Conservation (phyloP, 805 yeast species). For the Monosporozyma unispora region DNA sequence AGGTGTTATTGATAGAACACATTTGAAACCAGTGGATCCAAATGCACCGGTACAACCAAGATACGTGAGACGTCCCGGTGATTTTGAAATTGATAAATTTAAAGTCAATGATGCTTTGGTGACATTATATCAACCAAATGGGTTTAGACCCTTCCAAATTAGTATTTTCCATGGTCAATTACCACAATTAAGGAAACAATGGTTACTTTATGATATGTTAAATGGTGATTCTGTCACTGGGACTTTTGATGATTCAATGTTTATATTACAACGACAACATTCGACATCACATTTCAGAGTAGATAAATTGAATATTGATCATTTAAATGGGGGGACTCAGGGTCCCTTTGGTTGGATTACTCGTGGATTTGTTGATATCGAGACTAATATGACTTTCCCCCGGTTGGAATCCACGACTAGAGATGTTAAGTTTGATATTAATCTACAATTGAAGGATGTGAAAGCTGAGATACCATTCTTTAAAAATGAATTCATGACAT, state of each 20-base stretch:
- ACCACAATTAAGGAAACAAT: constrained; percentile 74
- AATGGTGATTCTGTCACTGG: constrained; percentile 84
- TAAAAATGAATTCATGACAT: constrained; percentile 69
- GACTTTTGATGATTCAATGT: constrained; percentile 83
- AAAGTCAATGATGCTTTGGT: constrained; percentile 78
- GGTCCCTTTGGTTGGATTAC: constrained; percentile 99
- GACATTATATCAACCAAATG: constrained; percentile 71
- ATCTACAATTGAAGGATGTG: constrained; percentile 73
- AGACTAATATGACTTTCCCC: constrained; percentile 84
- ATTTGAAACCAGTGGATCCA: constrained; percentile 70
- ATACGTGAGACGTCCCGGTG: constrained; percentile 68
- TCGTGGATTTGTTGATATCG: constrained; percentile 83
- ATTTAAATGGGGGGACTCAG: constrained; percentile 76
- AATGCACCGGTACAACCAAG: constrained; percentile 72
- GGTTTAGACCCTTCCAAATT: constrained; percentile 74
- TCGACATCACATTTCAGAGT: constrained; percentile 57
- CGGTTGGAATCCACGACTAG: constrained; percentile 41
- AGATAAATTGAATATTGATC: constrained; percentile 80
- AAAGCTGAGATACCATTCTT: constrained; percentile 84
- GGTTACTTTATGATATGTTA: constrained; percentile 83
- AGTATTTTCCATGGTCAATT: constrained; percentile 83
- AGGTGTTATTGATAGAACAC: constrained; percentile 88
- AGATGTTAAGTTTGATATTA: constrained; percentile 50
- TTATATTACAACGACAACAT: constrained; percentile 27
- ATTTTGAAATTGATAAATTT: constrained; percentile 81